Percentiles rank a stretch among this genome's conserved stretches.
Conservation (phyloP, 2,329 filamentous ascomycete species). For the Microascus cirrosus region DNA sequence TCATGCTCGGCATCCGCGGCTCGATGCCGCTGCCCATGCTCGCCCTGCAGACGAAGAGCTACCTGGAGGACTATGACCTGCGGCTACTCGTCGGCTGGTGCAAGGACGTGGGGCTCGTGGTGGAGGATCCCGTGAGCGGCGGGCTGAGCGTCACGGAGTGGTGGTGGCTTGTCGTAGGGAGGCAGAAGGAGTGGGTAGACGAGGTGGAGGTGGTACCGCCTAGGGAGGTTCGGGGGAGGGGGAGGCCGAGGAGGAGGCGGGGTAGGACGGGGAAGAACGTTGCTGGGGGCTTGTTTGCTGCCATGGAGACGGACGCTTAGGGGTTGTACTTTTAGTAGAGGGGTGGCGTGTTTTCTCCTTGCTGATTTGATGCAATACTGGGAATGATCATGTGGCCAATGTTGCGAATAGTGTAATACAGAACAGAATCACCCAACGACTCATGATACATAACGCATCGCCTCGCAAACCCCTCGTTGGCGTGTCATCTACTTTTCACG, state of each 20-base stretch:
- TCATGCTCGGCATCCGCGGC: constrained; percentile 51
- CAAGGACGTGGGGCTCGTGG: constrained; percentile 37
- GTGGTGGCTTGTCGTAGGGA: constrained; percentile 55
- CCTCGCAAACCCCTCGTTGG: too few relatives aligned
- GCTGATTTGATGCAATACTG: neutral
- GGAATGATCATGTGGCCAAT: neutral
- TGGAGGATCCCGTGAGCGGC: constrained; percentile 23
- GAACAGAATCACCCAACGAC: too few relatives aligned
- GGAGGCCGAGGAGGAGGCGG: neutral
- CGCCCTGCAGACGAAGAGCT: constrained; percentile 41
- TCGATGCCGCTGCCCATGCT: constrained; percentile 42
- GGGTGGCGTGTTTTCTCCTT: neutral
- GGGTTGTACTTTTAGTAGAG: neutral
- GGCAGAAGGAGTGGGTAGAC: constrained; percentile 10
- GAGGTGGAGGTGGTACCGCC: neutral
- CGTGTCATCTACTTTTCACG: too few relatives aligned
- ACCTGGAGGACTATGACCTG: constrained; percentile 53
- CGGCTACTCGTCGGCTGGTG: constrained; percentile 49
- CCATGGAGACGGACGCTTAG: neutral
- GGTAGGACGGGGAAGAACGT: neutral
- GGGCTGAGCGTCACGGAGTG: constrained; percentile 44
- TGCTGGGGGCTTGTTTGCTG: neutral
- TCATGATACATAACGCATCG: too few relatives aligned
- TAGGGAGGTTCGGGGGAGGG: neutral
- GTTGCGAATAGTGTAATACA: too few relatives aligned